These are phyloP conservation scores for Carex kokanica DNA, from an alignment of 176 grass and related monocot genomes.

Conservation along the genomic window DNA sequence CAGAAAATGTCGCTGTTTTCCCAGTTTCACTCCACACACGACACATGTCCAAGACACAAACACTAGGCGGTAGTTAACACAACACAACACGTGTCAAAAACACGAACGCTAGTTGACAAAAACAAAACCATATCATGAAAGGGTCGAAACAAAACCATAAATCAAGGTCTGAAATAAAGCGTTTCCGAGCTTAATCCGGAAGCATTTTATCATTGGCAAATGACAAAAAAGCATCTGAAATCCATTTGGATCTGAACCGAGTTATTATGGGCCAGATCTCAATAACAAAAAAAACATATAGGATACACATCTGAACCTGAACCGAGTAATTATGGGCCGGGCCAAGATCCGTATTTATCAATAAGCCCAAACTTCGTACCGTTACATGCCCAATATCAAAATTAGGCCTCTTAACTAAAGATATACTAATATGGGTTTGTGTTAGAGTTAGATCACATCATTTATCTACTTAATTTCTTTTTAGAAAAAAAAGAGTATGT, in stretches of 20 bases:
- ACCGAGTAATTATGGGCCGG: neutral
- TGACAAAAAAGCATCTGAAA: no score
- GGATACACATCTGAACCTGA: neutral
- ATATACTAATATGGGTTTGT: neutral
- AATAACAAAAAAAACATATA: neutral
- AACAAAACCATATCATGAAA: neutral
- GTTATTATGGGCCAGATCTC: neutral
- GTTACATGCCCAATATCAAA: neutral
- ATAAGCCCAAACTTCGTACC: neutral
- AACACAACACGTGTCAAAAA: no score
- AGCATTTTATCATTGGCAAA: no score
- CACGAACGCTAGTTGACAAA: neutral
- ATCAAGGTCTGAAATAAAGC: neutral
- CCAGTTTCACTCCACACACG: neutral
- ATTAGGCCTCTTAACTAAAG: neutral
- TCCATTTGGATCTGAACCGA: no score
- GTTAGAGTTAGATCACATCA: neutral
- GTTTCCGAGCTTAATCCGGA: neutral
- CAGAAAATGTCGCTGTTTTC: neutral
- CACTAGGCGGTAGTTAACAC: neutral
- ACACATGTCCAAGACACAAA: neutral
- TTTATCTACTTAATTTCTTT: neutral
- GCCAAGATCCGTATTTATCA: neutral
- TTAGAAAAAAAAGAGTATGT: no score
- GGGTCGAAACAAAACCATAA: neutral